Evolutionary conservation across 2,329 filamentous ascomycete genomes (phyloP).

Genomic region (Aquanectria penicillioides): DNA sequence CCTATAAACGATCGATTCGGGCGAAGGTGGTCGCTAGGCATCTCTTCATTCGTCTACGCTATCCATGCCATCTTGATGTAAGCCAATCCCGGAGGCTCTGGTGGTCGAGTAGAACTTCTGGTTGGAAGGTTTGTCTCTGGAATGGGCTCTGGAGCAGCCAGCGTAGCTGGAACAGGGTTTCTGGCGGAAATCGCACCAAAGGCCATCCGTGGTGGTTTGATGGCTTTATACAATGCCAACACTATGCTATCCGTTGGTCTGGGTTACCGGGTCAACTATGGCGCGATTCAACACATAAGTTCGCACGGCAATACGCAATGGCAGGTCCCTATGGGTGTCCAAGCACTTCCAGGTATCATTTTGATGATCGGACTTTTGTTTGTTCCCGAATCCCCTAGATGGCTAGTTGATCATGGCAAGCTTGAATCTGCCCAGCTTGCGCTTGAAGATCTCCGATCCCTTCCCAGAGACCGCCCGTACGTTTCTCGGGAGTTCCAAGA

Average conservation of each 20-base stretch:
- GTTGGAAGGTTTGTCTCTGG: constrained; percentile 12
- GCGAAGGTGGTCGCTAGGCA: constrained; percentile 8
- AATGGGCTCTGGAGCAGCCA: constrained; percentile 16
- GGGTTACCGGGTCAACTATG: constrained; percentile 20
- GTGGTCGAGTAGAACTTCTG: constrained; percentile 8
- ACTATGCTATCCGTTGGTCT: constrained; percentile 22
- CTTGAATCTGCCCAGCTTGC: neutral
- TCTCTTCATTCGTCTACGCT: constrained; percentile 8
- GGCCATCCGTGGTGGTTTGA: constrained; percentile 14
- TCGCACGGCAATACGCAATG: neutral
- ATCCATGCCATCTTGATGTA: constrained; percentile 13
- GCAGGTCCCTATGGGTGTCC: neutral
- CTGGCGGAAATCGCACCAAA: constrained; percentile 20
- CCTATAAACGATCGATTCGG: constrained; percentile 16
- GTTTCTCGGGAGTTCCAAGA: neutral
- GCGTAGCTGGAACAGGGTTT: constrained; percentile 16
- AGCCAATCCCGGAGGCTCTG: constrained; percentile 11
- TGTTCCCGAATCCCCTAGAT: neutral
- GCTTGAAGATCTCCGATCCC: neutral
- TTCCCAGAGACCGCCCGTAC: neutral
- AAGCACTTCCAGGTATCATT: constrained; percentile 6
- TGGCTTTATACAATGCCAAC: constrained; percentile 19
- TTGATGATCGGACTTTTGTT: neutral
- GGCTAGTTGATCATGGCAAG: neutral
- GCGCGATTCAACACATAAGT: constrained; percentile 10